phyloP scores from a whole-genome alignment of 176 grass and related monocot species.

The Ampelocalamus luodianensis region DNA sequence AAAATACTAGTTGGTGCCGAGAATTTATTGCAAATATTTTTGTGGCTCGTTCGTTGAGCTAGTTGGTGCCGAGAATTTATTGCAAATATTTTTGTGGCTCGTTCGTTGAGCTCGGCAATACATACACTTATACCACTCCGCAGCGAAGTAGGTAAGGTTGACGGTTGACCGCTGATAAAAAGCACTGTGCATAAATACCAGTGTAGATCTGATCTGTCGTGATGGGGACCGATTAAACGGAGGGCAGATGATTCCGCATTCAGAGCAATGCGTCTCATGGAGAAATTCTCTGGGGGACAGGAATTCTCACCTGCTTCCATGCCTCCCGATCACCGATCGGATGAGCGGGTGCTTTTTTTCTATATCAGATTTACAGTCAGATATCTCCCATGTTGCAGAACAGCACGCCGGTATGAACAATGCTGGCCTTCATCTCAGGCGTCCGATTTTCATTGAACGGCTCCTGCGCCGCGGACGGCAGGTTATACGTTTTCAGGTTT shows the following conservation, averaged over 20 bases:
- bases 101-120: slow-evolving; percentile 1
- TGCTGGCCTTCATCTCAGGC: background rate
- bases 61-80: background rate
- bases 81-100: background rate
- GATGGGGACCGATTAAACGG: slow-evolving; percentile 26
- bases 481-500: background rate
- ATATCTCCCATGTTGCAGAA: background rate
- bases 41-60: too few species aligned
- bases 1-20: too few species aligned
- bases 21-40: too few species aligned
- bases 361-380: background rate
- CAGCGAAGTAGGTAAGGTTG: background rate
- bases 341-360: background rate
- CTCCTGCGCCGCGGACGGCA: background rate
- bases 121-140: background rate
- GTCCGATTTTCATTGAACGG: background rate
- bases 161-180: background rate
- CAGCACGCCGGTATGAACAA: background rate
- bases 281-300: background rate
- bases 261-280: slow-evolving; percentile 4
- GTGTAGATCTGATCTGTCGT: slow-evolving; percentile 26
- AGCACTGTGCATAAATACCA: background rate
- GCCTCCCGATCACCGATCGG: background rate
- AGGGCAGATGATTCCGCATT: slow-evolving; percentile 18
- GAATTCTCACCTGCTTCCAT: background rate